phyloP scores from a whole-genome alignment of 371 early-diverging fungal species.

The Basidiobolus meristosporus region DNA sequence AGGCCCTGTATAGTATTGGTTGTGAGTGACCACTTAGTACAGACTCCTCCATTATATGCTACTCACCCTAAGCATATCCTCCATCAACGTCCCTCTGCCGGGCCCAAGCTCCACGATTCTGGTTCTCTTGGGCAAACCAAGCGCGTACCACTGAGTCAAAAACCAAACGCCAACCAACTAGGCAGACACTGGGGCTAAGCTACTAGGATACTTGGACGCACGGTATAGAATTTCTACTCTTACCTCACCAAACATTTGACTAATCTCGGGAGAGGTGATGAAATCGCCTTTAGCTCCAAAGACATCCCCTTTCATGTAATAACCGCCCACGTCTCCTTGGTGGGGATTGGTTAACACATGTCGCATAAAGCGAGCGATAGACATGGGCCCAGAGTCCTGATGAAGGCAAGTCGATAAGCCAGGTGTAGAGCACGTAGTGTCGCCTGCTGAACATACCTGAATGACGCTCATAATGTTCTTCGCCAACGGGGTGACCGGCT shows the following conservation, averaged over 20 bases:
- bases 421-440: no score
- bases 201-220: slow-evolving; percentile 3
- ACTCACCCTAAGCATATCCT: slow-evolving; percentile 69
- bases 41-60: slow-evolving; percentile 1
- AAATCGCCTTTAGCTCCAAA: slow-evolving; percentile 92
- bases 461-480: no score
- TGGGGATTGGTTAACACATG: slow-evolving; percentile 70
- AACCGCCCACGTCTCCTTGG: no score
- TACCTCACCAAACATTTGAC: slow-evolving; percentile 94
- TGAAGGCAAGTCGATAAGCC: background rate
- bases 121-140: slow-evolving; percentile 30
- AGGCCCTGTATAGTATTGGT: slow-evolving; percentile 13
- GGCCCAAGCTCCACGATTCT: slow-evolving; percentile 85
- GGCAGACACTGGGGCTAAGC: background rate
- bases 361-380: slow-evolving; percentile 76
- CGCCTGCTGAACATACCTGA: no score
- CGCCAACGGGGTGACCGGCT: no score
- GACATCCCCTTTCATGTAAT: slow-evolving; percentile 79
- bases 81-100: slow-evolving; percentile 85
- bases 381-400: slow-evolving; percentile 47
- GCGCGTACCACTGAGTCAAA: slow-evolving; percentile 44
- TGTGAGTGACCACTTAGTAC: background rate
- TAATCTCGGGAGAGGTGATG: slow-evolving; percentile 89
- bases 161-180: slow-evolving; percentile 66
- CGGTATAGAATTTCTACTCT: background rate